Percentiles rank a stretch among this genome's conserved stretches.
phyloP scores from a whole-genome alignment of 768 basidiomycete genomes.

The Agaricus blazei region DNA sequence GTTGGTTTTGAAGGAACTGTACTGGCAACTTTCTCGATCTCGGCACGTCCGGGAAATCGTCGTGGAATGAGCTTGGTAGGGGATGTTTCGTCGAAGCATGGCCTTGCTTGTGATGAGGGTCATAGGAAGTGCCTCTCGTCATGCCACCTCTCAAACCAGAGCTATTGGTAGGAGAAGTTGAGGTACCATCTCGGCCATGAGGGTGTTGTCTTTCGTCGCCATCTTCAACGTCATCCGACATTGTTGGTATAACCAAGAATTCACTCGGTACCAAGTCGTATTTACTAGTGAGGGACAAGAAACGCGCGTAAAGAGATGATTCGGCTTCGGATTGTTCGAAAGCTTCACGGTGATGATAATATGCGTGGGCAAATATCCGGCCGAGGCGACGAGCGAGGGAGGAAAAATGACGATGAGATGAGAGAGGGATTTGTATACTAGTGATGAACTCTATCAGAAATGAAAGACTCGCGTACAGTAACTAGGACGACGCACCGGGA shows the following conservation, averaged over 20 bases:
- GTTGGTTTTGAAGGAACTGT: background rate
- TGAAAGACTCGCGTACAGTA: conserved; percentile 2
- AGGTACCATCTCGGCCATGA: conserved; percentile 20
- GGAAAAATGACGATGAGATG: conserved; percentile 84
- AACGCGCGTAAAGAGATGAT: conserved; percentile 85
- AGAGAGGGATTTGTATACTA: conserved; percentile 75
- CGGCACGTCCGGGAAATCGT: conserved; percentile 2
- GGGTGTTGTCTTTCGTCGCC: conserved; percentile 12
- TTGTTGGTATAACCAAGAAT: conserved; percentile 71
- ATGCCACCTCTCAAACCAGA: background rate
- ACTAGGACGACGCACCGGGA: conserved; percentile 54
- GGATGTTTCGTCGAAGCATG: background rate
- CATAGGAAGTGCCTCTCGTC: conserved; percentile 6
- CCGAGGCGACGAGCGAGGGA: conserved; percentile 88
- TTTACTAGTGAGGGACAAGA: conserved; percentile 74
- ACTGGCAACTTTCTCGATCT: conserved; percentile 2
- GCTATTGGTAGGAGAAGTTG: conserved; percentile 6
- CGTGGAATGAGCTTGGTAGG: background rate
- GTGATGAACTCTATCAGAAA: background rate
- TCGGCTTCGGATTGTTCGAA: conserved; percentile 91
- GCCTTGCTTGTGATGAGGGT: background rate
- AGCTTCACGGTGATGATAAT: conserved; percentile 89
- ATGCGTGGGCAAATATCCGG: conserved; percentile 94
- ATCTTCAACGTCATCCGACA: conserved; percentile 18
- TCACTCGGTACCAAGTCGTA: conserved; percentile 81